A percentile compares a stretch with the other conserved stretches of the same genome.
phyloP scores from a whole-genome alignment of 23 red algal species.

The Chondrus crispus region DNA sequence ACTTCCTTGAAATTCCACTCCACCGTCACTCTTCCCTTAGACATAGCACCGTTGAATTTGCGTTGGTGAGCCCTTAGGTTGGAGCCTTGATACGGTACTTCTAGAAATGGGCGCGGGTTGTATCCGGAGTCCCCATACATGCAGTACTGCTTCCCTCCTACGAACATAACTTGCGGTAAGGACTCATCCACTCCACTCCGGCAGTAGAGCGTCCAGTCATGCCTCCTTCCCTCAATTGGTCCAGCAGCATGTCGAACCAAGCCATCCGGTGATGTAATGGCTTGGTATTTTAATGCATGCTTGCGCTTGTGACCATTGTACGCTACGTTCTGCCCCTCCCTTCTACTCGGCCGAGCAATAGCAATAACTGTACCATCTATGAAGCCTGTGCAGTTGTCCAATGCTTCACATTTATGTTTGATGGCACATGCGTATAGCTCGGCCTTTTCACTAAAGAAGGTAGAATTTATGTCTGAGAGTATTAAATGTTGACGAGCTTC shows the following conservation, averaged over 20 bases:
- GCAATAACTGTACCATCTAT: background rate
- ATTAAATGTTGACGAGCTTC: background rate
- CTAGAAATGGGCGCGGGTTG: background rate
- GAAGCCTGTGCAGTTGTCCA: constrained; percentile 6
- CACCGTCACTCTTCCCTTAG: background rate
- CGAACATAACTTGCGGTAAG: background rate
- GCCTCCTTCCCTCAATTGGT: background rate
- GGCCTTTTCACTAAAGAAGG: constrained; percentile 1
- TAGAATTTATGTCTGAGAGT: background rate
- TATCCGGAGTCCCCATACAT: constrained; percentile 29
- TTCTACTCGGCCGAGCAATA: background rate
- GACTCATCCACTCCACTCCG: background rate
- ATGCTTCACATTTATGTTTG: background rate
- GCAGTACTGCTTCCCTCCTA: background rate
- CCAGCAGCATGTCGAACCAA: background rate
- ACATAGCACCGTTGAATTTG: background rate
- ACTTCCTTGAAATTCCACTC: constrained; percentile 41
- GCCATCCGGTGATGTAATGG: constrained; percentile 19
- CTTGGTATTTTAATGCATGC: background rate
- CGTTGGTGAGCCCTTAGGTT: background rate
- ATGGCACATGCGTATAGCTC: background rate
- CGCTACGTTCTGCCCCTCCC: background rate
- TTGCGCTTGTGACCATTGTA: constrained; percentile 22
- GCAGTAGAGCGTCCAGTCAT: constrained; percentile 27
- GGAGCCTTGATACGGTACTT: background rate